These are phyloP conservation scores for Mycosarcoma maydis DNA, from an alignment of 1,284 basidiomycete genomes.

Conservation along the genomic window DNA sequence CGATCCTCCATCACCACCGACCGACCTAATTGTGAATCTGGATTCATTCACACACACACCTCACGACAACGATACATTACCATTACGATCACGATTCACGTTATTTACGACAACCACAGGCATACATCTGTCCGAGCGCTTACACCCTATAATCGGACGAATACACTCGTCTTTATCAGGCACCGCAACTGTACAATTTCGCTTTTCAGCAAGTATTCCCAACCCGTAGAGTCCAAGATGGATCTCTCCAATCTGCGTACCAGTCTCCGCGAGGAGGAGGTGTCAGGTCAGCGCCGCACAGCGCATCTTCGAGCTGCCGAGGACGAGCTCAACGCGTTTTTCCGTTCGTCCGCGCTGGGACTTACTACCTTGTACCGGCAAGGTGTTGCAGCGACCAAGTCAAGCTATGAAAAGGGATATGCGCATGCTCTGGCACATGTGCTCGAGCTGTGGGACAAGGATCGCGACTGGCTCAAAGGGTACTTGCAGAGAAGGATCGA, in stretches of 20 bases:
- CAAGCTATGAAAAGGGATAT: constrained; percentile 42
- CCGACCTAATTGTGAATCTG: too few relatives aligned
- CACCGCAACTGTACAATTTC: too few relatives aligned
- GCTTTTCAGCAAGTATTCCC: too few relatives aligned
- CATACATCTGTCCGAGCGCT: too few relatives aligned
- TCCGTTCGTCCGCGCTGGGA: constrained; percentile 33
- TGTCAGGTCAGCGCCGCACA: constrained; percentile 16
- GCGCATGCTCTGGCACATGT: constrained; percentile 44
- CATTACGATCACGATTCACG: too few relatives aligned
- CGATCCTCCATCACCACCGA: too few relatives aligned
- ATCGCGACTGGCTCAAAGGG: constrained; percentile 45
- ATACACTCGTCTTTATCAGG: too few relatives aligned
- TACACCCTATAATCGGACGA: too few relatives aligned
- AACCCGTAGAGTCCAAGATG: too few relatives aligned
- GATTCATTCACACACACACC: too few relatives aligned
- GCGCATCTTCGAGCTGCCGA: constrained; percentile 27
- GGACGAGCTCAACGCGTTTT: constrained; percentile 37
- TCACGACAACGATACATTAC: too few relatives aligned
- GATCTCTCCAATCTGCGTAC: constrained; percentile 39
- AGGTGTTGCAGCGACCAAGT: constrained; percentile 29
- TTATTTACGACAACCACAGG: too few relatives aligned
- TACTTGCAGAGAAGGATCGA: constrained; percentile 48
- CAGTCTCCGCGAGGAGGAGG: constrained; percentile 32
- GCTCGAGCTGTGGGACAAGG: constrained; percentile 42
- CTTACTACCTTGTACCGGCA: constrained; percentile 44